Conservation (phyloP, 768 basidiomycete species). For the Collybia nuda region DNA sequence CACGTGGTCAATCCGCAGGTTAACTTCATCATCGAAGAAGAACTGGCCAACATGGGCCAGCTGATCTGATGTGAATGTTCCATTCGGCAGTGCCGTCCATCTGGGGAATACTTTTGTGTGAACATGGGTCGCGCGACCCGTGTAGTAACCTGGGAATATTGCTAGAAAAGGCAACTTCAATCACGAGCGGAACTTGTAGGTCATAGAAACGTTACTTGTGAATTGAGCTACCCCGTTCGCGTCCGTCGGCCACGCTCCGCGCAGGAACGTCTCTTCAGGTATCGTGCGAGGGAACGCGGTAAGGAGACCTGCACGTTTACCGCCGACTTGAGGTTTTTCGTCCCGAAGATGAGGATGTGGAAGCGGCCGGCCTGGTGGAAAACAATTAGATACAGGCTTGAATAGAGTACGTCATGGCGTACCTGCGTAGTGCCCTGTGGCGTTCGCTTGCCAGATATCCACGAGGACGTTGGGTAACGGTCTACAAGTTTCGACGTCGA, state of each 20-base stretch:
- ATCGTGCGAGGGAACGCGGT: conserved; percentile 44
- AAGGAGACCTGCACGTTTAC: conserved; percentile 41
- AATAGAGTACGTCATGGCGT: background rate
- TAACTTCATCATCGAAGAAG: conserved; percentile 57
- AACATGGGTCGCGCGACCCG: conserved; percentile 54
- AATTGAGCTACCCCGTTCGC: conserved; percentile 53
- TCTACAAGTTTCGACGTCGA: conserved; percentile 56
- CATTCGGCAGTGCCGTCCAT: conserved; percentile 43
- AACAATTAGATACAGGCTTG: background rate
- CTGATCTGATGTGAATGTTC: conserved; percentile 42
- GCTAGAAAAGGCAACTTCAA: conserved; percentile 23
- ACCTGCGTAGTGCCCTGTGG: conserved; percentile 56
- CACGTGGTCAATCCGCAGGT: conserved; percentile 46
- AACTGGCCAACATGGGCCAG: conserved; percentile 52
- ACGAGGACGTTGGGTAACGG: conserved; percentile 57
- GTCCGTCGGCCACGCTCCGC: conserved; percentile 56
- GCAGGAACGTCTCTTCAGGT: conserved; percentile 43
- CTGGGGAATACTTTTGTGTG: conserved; percentile 55
- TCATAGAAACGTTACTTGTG: conserved; percentile 35
- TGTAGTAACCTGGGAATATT: conserved; percentile 59
- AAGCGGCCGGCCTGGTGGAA: conserved; percentile 39
- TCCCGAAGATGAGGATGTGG: conserved; percentile 42
- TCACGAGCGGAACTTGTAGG: background rate
- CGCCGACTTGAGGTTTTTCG: conserved; percentile 47
- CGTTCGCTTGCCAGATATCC: conserved; percentile 60